These are phyloP conservation scores for Cardamine occulta DNA, from an alignment of 345 rosid genomes.

Conservation along the genomic window DNA sequence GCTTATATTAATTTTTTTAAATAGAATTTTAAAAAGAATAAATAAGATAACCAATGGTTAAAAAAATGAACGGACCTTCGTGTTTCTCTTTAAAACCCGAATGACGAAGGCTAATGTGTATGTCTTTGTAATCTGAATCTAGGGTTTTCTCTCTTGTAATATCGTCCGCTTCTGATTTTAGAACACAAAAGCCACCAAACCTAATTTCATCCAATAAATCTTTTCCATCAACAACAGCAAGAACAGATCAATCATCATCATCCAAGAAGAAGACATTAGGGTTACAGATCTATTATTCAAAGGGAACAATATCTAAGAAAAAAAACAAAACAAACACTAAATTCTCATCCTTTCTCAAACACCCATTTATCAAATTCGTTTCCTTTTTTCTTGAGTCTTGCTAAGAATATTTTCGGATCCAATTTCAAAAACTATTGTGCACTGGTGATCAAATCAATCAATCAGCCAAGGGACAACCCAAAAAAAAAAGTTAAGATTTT, in stretches of 20 bases:
- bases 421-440: constrained; percentile 47
- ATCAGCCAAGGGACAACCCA: constrained; percentile 36
- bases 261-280: constrained; percentile 36
- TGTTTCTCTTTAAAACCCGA: constrained; percentile 32
- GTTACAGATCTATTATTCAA: constrained; percentile 37
- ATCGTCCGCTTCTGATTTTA: constrained; percentile 34
- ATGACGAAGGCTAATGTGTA: not conserved
- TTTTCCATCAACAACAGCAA: constrained; percentile 18
- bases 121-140: constrained; percentile 60
- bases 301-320: constrained; percentile 24
- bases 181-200: constrained; percentile 37
- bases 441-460: constrained; percentile 37
- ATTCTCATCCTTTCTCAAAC: constrained; percentile 23
- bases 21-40: constrained; percentile 2
- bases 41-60: constrained; percentile 30
- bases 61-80: constrained; percentile 21
- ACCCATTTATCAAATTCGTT: constrained; percentile 15
- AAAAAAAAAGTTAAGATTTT: constrained; percentile 22
- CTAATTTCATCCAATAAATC: constrained; percentile 21
- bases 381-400: not conserved
- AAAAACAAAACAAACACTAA: constrained; percentile 24
- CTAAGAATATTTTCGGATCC: constrained; percentile 47
- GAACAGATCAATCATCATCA: constrained; percentile 32
- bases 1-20: constrained; percentile 12
- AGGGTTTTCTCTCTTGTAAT: constrained; percentile 52